Base-by-base conservation (phyloP, 1,139 yeast species). In the Candida frijolesensis region DNA sequence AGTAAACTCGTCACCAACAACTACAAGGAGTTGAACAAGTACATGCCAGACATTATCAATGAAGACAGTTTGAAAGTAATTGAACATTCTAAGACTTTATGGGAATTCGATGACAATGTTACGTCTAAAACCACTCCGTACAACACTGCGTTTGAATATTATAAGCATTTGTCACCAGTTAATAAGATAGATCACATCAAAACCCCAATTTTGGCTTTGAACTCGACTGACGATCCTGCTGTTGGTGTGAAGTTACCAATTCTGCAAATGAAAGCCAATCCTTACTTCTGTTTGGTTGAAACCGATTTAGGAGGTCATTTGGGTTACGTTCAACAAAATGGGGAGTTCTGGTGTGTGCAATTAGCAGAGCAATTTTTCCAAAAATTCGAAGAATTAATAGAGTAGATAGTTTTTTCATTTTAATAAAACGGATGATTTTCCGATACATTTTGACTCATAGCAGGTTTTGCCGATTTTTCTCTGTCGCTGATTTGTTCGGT, bases 171-270 rank as follows among this genome's bases (percentile, higher is more conserved):
- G 0, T 82, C 92, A 14, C 84, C 96, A 1, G 76, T 81, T 9
- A 77, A 79, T 54, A 74, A 85, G 49, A 64, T 89, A 29, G 68
- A 72, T 22, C 65, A 76, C 35, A 80, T 90, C 50, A 71, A 79
- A 41, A 82, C 87, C 1, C 97, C 97, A 19, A 70, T 84, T 6
- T 68, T 92, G 48, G 78, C 85, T 18, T 70, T 92, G 44, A 84
- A 84, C 61, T 78, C 97, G 1, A 67, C 76, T 19, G 97, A 92
- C 65, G 98, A 92, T 64, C 97, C 97, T 4, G 83, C 94, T 32
- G 84, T 85, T 27, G 85, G 90, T 14, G 73, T 77, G 6, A 61
- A 64, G 46, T 63, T 72, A 43, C 79, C 79, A 1, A 48, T 56
- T 14, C 55, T 58, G 46, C 65, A 66, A 44, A 63, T 68, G 41